Percentiles rank a stretch among this genome's conserved stretches.
These are phyloP conservation scores for Lachancea thermotolerans DNA, from an alignment of 805 yeast species.

Conservation along the genomic window DNA sequence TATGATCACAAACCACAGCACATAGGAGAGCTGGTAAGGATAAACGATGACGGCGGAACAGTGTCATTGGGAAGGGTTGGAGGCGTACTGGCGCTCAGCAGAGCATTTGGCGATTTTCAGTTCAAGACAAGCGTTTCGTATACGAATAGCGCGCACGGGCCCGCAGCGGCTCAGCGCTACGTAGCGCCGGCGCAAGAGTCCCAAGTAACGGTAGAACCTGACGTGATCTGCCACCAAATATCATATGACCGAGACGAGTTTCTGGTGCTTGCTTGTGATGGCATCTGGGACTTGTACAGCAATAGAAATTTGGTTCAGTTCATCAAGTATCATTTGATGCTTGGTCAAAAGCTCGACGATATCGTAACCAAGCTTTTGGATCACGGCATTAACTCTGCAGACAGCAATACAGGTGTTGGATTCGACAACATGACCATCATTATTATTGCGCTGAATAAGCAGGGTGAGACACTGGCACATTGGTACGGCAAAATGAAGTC, in stretches of 20 bases:
- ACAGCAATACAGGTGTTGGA: conserved; percentile 70
- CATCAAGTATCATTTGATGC: conserved; percentile 50
- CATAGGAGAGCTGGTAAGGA: conserved; percentile 88
- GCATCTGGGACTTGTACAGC: conserved; percentile 70
- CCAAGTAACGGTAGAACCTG: conserved; percentile 77
- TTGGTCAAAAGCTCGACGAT: conserved; percentile 52
- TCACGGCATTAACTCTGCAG: conserved; percentile 62
- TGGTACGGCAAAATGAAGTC: conserved; percentile 55
- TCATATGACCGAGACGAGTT: conserved; percentile 50
- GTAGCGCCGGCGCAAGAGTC: conserved; percentile 54
- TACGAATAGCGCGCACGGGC: conserved; percentile 33
- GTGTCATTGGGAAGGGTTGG: conserved; percentile 92
- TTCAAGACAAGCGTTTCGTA: conserved; percentile 37
- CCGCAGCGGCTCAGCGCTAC: conserved; percentile 9
- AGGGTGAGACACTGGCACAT: conserved; percentile 37
- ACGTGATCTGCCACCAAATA: conserved; percentile 51
- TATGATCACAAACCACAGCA: conserved; percentile 91
- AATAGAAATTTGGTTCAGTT: conserved; percentile 47
- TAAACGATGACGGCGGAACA: conserved; percentile 89
- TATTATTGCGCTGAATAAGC: conserved; percentile 55
- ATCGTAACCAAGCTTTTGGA: conserved; percentile 56
- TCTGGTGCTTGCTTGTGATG: conserved; percentile 72
- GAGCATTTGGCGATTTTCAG: conserved; percentile 80
- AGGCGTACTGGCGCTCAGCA: conserved; percentile 85
- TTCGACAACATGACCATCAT: conserved; percentile 77